A percentile compares a stretch with the other conserved stretches of the same genome.
phyloP scores from a whole-genome alignment of 805 yeast species.

The Candida ovalis region DNA sequence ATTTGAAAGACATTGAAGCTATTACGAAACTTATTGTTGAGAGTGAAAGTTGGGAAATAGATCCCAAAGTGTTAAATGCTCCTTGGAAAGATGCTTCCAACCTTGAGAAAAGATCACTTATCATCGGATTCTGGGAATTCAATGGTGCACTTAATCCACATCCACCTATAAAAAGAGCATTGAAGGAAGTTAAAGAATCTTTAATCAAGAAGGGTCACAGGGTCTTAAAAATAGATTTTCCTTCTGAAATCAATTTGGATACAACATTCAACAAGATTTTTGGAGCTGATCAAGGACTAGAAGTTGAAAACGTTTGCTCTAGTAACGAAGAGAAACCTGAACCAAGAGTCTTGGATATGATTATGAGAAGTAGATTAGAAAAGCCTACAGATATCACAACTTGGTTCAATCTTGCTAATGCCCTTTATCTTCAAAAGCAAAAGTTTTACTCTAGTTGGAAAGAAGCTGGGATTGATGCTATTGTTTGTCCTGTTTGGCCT shows the following conservation, averaged over 20 bases:
- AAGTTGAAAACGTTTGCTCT: constrained; percentile 16
- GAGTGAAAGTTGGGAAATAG: constrained; percentile 46
- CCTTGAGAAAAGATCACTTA: constrained; percentile 26
- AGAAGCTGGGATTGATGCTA: constrained; percentile 35
- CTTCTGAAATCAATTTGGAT: constrained; percentile 31
- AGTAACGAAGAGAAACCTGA: constrained; percentile 24
- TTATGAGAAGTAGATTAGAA: neutral
- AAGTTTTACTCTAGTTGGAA: constrained; percentile 34
- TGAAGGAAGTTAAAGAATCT: constrained; percentile 29
- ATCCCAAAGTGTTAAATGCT: constrained; percentile 41
- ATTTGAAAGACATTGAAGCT: constrained; percentile 45
- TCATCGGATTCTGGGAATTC: constrained; percentile 39
- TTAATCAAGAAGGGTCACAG: constrained; percentile 44
- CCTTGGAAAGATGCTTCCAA: constrained; percentile 38
- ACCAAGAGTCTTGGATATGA: constrained; percentile 5
- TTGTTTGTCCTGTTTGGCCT: constrained; percentile 44
- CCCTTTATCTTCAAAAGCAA: constrained; percentile 32
- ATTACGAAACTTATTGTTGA: constrained; percentile 37
- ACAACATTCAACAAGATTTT: constrained; percentile 32
- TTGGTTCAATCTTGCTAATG: constrained; percentile 40
- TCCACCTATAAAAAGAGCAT: constrained; percentile 50
- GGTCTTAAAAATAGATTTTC: constrained; percentile 45
- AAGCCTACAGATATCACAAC: constrained; percentile 18
- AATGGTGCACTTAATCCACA: constrained; percentile 43
- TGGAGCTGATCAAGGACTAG: constrained; percentile 40